Percentiles rank a stretch among this genome's conserved stretches.
These are phyloP conservation scores for Scutellospora calospora DNA, from an alignment of 371 early-diverging fungal genomes.

Conservation along the genomic window DNA sequence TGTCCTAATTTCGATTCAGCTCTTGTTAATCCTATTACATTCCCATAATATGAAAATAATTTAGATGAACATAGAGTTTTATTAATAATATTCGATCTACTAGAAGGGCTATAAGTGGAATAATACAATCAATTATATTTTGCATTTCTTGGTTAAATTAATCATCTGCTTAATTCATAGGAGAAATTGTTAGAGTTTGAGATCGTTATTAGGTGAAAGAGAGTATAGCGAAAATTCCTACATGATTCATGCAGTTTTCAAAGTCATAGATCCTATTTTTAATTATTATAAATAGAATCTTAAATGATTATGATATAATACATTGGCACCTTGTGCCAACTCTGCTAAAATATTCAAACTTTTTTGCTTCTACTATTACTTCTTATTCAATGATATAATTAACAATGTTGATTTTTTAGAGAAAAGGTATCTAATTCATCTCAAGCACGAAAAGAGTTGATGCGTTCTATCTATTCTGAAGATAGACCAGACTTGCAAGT, in stretches of 20 bases:
- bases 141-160: conserved; percentile 7
- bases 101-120: conserved; percentile 1
- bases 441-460: background rate
- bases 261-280: background rate
- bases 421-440: conserved; percentile 24
- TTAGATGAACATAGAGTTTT: background rate
- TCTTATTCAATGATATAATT: background rate
- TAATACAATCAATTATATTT: background rate
- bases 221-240: conserved; percentile 15
- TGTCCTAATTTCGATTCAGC: background rate
- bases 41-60: background rate
- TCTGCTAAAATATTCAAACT: too few relatives aligned
- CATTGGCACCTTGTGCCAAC: background rate
- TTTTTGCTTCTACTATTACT: background rate
- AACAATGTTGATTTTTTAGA: background rate
- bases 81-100: background rate
- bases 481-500: conserved; percentile 13
- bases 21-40: background rate
- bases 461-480: conserved; percentile 10
- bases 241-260: conserved; percentile 3
- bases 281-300: conserved; percentile 29
- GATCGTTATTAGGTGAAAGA: conserved; percentile 5
- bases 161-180: background rate
- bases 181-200: conserved; percentile 22
- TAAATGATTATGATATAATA: background rate